These are phyloP conservation scores for Ashbya aceris DNA, from an alignment of 1,139 yeast genomes.

Conservation along the genomic window DNA sequence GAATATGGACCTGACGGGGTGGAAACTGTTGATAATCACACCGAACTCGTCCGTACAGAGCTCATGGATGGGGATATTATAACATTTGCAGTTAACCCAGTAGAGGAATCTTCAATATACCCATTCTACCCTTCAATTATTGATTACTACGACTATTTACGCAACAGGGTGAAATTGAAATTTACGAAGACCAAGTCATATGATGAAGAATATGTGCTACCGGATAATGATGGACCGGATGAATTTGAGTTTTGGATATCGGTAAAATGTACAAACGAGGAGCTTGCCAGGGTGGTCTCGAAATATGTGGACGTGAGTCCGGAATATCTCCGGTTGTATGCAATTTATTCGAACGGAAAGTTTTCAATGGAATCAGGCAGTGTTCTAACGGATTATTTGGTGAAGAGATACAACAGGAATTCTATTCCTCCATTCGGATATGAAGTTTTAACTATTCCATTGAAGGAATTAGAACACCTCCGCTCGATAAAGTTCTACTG, in stretches of 20 bases:
- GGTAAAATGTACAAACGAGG: constrained; percentile 47
- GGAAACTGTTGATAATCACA: constrained; percentile 38
- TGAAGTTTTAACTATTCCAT: constrained; percentile 65
- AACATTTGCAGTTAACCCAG: constrained; percentile 39
- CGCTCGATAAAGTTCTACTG: constrained; percentile 53
- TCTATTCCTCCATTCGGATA: constrained; percentile 48
- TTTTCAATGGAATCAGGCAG: constrained; percentile 32
- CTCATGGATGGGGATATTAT: constrained; percentile 73
- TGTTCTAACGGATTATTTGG: constrained; percentile 34
- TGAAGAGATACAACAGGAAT: constrained; percentile 42
- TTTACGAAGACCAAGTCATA: constrained; percentile 37
- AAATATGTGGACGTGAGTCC: constrained; percentile 47
- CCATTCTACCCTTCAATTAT: constrained; percentile 33
- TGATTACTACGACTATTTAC: constrained; percentile 55
- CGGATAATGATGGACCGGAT: constrained; percentile 24
- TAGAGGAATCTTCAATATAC: constrained; percentile 15
- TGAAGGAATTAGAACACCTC: constrained; percentile 72
- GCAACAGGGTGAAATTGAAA: constrained; percentile 54
- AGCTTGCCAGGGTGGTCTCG: constrained; percentile 54
- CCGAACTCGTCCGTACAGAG: constrained; percentile 46
- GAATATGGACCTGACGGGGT: constrained; percentile 62
- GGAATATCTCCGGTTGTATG: constrained; percentile 53
- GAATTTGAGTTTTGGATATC: constrained; percentile 63
- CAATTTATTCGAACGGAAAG: constrained; percentile 49
- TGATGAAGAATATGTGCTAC: constrained; percentile 43